Percentiles rank a stretch among this genome's conserved stretches.
Conservation (phyloP, 23 red algal genomes). For the Gracilaria gracilis region DNA sequence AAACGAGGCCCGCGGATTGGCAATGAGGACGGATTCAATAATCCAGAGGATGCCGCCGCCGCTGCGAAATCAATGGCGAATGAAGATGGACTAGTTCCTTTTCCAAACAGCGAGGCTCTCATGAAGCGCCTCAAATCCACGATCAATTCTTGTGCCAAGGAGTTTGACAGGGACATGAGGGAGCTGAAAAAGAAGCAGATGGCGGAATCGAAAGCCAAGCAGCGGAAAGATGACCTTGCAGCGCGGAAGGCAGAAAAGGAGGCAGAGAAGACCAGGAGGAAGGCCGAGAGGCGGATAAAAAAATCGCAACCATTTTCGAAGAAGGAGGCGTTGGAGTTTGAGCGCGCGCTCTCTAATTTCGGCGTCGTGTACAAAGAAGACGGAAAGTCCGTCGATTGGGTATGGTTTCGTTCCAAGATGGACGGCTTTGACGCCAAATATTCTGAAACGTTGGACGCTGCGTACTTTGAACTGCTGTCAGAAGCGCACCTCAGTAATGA, state of each 20-base stretch:
- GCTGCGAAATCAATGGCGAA: conserved; percentile 36
- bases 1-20: conserved; percentile 58
- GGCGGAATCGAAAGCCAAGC: conserved; percentile 46
- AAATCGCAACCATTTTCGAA: conserved; percentile 81
- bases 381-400: conserved; percentile 72
- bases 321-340: conserved; percentile 81
- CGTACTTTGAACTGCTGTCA: conserved; percentile 75
- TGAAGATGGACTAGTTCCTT: conserved; percentile 57
- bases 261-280: conserved; percentile 47
- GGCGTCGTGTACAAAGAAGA: conserved; percentile 64
- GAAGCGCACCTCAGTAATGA: conserved; percentile 78
- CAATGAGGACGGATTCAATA: conserved; percentile 58
- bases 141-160: conserved; percentile 69
- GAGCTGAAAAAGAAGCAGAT: conserved; percentile 63
- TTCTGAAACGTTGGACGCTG: conserved; percentile 65
- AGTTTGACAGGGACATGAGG: conserved; percentile 53
- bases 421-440: conserved; percentile 71
- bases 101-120: conserved; percentile 78
- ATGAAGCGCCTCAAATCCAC: conserved; percentile 82
- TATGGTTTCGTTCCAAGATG: conserved; percentile 68
- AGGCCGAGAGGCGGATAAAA: conserved; percentile 43
- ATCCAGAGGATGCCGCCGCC: conserved; percentile 37
- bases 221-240: conserved; percentile 61
- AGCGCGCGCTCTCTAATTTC: conserved; percentile 65
- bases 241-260: conserved; percentile 56